Base-by-base conservation (phyloP, 495 filamentous ascomycete species). In the Parathielavia appendiculata region DNA sequence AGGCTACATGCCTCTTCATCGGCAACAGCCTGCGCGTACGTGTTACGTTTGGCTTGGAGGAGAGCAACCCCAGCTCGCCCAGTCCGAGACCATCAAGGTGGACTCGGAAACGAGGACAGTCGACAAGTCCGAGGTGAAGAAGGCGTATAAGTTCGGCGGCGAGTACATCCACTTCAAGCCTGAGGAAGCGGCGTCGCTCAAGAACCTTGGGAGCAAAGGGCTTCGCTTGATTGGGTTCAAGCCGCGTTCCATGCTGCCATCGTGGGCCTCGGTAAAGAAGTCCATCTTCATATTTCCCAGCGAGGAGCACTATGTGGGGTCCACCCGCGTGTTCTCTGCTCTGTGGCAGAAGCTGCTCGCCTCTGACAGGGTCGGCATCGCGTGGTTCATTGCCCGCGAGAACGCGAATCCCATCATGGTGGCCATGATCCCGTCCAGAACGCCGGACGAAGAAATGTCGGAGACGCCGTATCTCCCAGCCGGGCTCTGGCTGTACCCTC, bases 141-240 rank as follows among this genome's bases (percentile, higher is more conserved):
- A 95, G 66, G 95, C 92, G 0, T 99, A 92, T 75, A 96, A 92
- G 64, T 97, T 96, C 62, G 95, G 92, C 34, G 91, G 89, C 19
- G 90, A 96, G 61, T 88, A 91, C 51, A 83, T 99, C 44, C 74
- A 85, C 19, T 99, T 99, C 71, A 86, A 83, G 2, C 76, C 81
- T 2, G 91, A 96, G 35, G 93, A 97, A 69, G 80, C 88, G 56
- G 84, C 85, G 57, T 73, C 78, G 16, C 75, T 99, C 58, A 83
- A 86, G 41, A 72, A 89, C 57, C 92, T 96, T 65, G 77, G 66
- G 12, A 45, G 41, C 43, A 90, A 90, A 14, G 88, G 86, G 34
- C 86, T 99, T 58, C 85, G 92, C 8, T 87, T 99, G 54, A 87
- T 97, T 55, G 95, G 95, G 5, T 99, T 99, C 79, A 99, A 96